Base-by-base conservation (phyloP, 345 rosid genomes). In the Chamaenerion angustifolium region DNA sequence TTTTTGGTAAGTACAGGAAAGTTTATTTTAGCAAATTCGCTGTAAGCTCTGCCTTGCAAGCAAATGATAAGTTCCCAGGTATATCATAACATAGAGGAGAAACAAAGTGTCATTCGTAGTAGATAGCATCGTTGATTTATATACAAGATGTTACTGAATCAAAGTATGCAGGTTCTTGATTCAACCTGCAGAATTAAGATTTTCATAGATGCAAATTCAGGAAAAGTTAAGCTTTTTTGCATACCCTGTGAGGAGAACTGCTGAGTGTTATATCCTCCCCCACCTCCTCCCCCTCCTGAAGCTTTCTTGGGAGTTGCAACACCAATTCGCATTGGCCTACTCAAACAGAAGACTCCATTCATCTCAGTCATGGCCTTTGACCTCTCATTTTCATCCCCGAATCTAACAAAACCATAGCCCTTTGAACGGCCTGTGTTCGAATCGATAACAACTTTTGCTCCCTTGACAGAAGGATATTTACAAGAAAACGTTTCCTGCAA, bases 391-490 rank as follows among this genome's bases (percentile, higher is more conserved):
- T 86, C 95, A 76, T 92, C 93, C 49, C 87, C 69, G 53, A 92
- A 92, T 73, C 98, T 86, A 46, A 92, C 98, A 78, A 92, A 86
- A 13, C 96, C 98, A 35, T 92, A 86, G 60, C 96, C 96, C 72
- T 92, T 86, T 46, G 98, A 75, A 56, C 83, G 79, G 10, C 98
- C 96, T 10, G 87, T 80, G 64, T 82, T 86, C 14, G 88, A 71
- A 73, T 92, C 95, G 43, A 83, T 70, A 42, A 92, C 88, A 68
- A 92, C 98, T 66, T 92, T 86, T 10, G 98, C 96, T 45, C 93
- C 87, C 72, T 80, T 92, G 44, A 92, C 93, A 56, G 96, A 92
- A 13, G 84, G 70, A 67, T 71, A 86, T 72, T 76, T 88, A 53
- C 64, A 62, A 61, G 71, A 63, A 68, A 88, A 88, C 40, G 78